Evolutionary conservation across 495 filamentous ascomycete species (phyloP), one percentile per base, ranked within the genome.

Genomic region (Aspergillus heteromorphus): DNA sequence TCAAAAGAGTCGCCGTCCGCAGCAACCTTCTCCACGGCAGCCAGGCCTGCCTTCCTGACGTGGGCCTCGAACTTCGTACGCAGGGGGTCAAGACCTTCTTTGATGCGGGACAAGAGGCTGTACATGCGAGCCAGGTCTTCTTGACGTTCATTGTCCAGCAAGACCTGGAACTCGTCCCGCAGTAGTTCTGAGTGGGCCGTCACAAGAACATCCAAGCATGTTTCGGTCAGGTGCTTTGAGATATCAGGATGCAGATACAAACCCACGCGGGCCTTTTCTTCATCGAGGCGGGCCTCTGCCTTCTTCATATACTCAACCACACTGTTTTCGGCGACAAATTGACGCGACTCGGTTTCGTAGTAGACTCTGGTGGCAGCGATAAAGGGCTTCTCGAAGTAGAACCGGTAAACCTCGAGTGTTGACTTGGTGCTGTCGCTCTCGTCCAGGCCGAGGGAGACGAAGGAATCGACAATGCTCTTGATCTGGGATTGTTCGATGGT

Each of bases 251-350:
- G 90, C 21, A 97, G 78, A 64, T 97, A 99, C 56, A 99, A 81
- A 45, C 86, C 84, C 7, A 97, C 95, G 31, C 92, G 91, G 55
- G 90, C 87, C 71, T 96, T 95, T 71, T 99, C 93, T 70, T 99
- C 93, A 2, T 87, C 79, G 42, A 99, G 72, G n/a, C 93, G 84
- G 17, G 84, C 73, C 70, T 97, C 95, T 14, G 93, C 95, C 77
- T 99, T 99, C 79, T 97, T 97, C 95, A 97, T 97, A 72, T 97
- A 99, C 65, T 99, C 93, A 25, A 99, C 92, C 6, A 97, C 91
- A 59, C 88, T 96, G 64, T 99, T 99, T 65, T 97, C 92, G 7
- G 91, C 87, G 9, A 97, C 85, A 65, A 97, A 99, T 61, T 88
- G 87, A 55, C 90, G 87, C 50, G 92, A 97, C 65, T 99, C 93